Percentiles rank a stretch among this genome's conserved stretches.
These are phyloP conservation scores for Endocladia muricata DNA, from an alignment of 31 red algal genomes.

Conservation along the genomic window DNA sequence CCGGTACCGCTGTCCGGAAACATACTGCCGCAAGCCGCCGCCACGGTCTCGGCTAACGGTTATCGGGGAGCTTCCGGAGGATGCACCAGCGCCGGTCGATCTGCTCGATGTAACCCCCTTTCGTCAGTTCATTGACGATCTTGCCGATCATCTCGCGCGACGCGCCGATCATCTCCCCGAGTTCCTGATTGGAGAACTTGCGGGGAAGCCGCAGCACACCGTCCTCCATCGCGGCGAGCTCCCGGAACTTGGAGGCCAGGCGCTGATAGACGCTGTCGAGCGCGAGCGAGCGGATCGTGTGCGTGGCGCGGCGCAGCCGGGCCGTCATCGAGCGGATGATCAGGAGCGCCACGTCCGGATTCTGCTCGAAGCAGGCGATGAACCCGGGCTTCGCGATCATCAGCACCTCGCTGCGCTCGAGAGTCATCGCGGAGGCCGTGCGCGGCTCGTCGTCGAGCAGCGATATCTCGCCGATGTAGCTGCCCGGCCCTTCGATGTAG, in stretches of 20 bases:
- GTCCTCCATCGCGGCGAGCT: background rate
- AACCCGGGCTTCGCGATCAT: too few relatives aligned
- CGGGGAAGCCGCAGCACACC: background rate
- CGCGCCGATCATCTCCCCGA: background rate
- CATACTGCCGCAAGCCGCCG: too few relatives aligned
- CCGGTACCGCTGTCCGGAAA: too few relatives aligned
- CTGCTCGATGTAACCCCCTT: background rate
- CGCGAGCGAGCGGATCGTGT: too few relatives aligned
- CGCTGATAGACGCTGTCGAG: background rate
- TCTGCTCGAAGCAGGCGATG: too few relatives aligned
- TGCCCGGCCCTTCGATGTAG: background rate
- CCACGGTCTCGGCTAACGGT: too few relatives aligned
- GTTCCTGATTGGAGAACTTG: background rate
- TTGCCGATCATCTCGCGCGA: conserved; percentile 1
- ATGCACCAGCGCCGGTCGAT: background rate
- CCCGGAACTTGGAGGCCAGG: background rate
- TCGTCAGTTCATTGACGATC: background rate
- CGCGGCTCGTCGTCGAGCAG: background rate
- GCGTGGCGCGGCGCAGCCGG: too few relatives aligned
- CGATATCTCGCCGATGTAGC: background rate
- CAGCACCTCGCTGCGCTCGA: too few relatives aligned
- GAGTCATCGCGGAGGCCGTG: background rate
- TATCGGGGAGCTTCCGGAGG: background rate
- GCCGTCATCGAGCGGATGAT: too few relatives aligned
- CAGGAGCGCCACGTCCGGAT: too few relatives aligned